Evolutionary conservation across 225 moss, liverwort and hornwort species (phyloP), one percentile per base, ranked within the genome.

Genomic region (Physcomitrium patens): DNA sequence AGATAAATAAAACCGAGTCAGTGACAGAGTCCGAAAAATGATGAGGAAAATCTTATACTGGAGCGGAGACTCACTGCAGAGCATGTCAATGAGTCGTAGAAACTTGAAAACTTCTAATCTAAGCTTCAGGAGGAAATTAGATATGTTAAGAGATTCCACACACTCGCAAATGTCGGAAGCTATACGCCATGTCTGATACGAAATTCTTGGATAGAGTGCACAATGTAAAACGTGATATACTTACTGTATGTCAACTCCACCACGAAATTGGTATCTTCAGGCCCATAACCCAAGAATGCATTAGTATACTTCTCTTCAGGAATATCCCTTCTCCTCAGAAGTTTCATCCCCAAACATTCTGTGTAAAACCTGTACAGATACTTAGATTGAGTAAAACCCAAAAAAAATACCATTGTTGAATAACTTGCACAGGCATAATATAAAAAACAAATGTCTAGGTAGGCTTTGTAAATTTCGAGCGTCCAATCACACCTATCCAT

Each of bases 231-330:
- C 26, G 52, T 48, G 12, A 59, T 26, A 67, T 53, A 77, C 93
- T 73, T 76, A 95, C 95, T 99, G 88, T 90, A 95, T 0, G 99
- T 99, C 75, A 99, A 79, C 81, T 99, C 99, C 71, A 95, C 99
- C 17, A 92, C 99, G 59, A 99, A 99, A 72, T 99, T 90, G 13
- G 93, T 85, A 12, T 95, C 95, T 83, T 99, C 99, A 5, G 99
- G 93, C 13, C 99, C 99, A 73, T 90, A 99, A 54, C 99, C 95
- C 41, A 99, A 81, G 66, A 99, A 99, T 0, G 93, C 99, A 85
- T 99, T 99, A 13, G 89, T 90, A 69, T 99, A 99, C 76, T 93
- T 93, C 77, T 99, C 99, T 51, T 99, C 99, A 15, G 99, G 86
- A 63, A 99, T 89, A 43, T 99, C 99, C 53, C 99, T 89, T 80